Evolutionary conservation across 1,284 basidiomycete genomes (phyloP), one percentile per base, ranked within the genome.

Genomic region (Porodaedalea pini): DNA sequence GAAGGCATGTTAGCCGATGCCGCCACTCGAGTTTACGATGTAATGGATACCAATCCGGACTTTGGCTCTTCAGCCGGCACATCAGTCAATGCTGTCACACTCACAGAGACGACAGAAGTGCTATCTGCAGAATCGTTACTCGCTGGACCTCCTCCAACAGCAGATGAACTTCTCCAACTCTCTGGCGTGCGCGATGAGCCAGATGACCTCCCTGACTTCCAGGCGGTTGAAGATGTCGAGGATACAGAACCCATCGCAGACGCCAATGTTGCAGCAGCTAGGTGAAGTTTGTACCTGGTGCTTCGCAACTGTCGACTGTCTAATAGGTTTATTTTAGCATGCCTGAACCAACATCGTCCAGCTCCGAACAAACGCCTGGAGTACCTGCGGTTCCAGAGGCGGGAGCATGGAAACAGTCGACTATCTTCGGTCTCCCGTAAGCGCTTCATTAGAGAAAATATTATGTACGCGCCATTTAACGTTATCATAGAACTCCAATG

Each of bases 381-480:
- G 4, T 32, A 2, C 36, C 37, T 21, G 49, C 34, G 8, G 39
- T 36, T 17, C 17, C 23, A 4, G 29, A 39, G 34, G n/a, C 45
- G 4, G 19, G 11, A 6, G 6, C 48, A 29, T 58, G 57, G 57
- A 54, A 41, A 13, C 23, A 27, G 21, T 54, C 57, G n/a, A 47
- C 51, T 6, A 37, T 58, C 23, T 58, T 58, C 52, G 23, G 41
- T 8, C 44, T 45, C 37, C 41, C 57, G 57, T 58, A 34, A 44
- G 57, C 25, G 21, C 36, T 56, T 40, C 23, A 25, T 41, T 27
- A 32, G 27, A 13, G 10, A 21, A 23, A 15, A 36, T 13, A 55
- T 27, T 25, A 6, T 47, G 7, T 4, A 34, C 25, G 27, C 29
- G 8, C 17, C 13, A 3, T 4, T 15, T 15, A 7, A 6, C 13